Base-by-base conservation (phyloP, 2,329 filamentous ascomycete species). In the Paraphaeosphaeria sporulosa region DNA sequence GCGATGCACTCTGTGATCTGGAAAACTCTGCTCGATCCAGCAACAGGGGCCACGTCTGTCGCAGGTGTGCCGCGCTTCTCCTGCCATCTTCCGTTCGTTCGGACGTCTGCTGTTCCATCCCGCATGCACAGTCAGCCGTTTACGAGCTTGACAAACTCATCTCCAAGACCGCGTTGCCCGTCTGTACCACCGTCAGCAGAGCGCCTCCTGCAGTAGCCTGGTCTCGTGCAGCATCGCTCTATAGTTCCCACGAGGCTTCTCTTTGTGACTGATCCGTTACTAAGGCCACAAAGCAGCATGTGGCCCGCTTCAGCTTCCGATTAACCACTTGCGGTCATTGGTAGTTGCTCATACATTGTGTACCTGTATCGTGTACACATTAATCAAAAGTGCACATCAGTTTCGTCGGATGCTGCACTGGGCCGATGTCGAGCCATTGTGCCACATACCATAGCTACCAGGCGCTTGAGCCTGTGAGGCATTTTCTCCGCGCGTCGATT, bases 111-210 rank as follows among this genome's bases (percentile, higher is more conserved):
- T 50, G 19, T 42, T 47, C 32, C 32, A 23, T 40, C 21, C 56
- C 38, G 55, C 65, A 66, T 70, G 71, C 71, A 68, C 57, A 60
- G 71, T 73, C 71, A 70, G 68, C 68, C n/a, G 55, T 67, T 67
- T 66, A 63, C 61, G 52, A 25, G 34, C 60, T 57, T 69, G 65
- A 70, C 69, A 70, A 68, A n/a, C n/a, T n/a, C n/a, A n/a, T n/a
- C n/a, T n/a, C n/a, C n/a, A n/a, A n/a, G n/a, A n/a, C n/a, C n/a
- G 21, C 38, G 47, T 51, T 40, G 36, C 36, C 17, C 36, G 17
- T 17, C 13, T 40, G 36, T 5, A 40, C 8, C 12, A 40, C 36
- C 36, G 17, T 40, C 36, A 17, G 36, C 36, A 40, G 36, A 40
- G 9, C 13, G 27, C 13, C 3, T 42, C 51, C 30, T 50, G 48